Evolutionary conservation across 2,329 filamentous ascomycete genomes (phyloP), one percentile per base, ranked within the genome.

Genomic region (Arthrinium phaeospermum): DNA sequence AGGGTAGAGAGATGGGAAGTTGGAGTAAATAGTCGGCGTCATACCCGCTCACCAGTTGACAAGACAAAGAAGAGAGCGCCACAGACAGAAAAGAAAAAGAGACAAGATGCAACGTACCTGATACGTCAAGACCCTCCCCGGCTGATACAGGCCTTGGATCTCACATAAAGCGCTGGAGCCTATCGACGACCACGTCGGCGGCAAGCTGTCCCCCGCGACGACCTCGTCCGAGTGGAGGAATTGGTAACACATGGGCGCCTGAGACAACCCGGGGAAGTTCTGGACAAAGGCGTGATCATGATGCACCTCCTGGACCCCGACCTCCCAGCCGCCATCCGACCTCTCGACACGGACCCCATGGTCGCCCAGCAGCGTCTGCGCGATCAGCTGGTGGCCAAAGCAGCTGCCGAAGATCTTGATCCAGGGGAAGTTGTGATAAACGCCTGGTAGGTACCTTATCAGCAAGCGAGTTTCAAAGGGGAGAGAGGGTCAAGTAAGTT

Each of bases 371-470:
- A 73, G 64, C 1, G 47, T 69, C 24, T 72, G 71, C 12, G 71
- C 72, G 16, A 73, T 53, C n/a, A 73, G 13, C 44, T 73, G 72
- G 27, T 73, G 72, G 12, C 72, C 72, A 27, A 73, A 73, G 44
- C 72, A 73, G 47, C 72, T 69, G 34, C 72, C 72, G 27, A 73
- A 73, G 19, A 73, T 70, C 57, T 71, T 70, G 61, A 73, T 61
- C 45, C 64, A 61, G 12, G 72, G 71, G 7, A 70, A 51, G 30
- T 45, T 72, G 24, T 68, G 46, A 34, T 73, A 71, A 44, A 73
- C 67, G 41, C 64, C 64, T 46, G 2, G 19, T 24, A 67, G 2
- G 19, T 24, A 67, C 8, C 1, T 3, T n/a, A 30, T 61, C 27
- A 61, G 30, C 27, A 27, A n/a, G n/a, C n/a, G n/a, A n/a, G n/a